A percentile compares a stretch with the other conserved stretches of the same genome.
Conservation (phyloP, 2,329 filamentous ascomycete species). For the Septoria linicola region DNA sequence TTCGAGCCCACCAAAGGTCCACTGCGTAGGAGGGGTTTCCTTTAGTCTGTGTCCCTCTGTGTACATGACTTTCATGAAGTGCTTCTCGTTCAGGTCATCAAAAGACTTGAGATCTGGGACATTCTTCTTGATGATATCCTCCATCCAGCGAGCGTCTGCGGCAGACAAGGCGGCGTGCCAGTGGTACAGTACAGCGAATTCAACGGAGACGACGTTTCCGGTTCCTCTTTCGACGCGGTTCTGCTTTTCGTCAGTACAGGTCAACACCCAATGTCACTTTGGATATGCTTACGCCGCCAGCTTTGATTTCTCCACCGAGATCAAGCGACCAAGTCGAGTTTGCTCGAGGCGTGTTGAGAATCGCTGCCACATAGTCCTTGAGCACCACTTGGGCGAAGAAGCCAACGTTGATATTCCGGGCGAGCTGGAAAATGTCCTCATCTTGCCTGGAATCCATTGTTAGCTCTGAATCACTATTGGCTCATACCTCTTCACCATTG, state of each 20-base stretch:
- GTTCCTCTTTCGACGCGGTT: constrained; percentile 44
- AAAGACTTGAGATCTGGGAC: constrained; percentile 44
- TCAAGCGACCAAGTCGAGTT: constrained; percentile 49
- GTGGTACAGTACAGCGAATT: constrained; percentile 50
- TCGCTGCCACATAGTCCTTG: constrained; percentile 50
- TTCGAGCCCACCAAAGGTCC: constrained; percentile 47
- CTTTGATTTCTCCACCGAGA: constrained; percentile 49
- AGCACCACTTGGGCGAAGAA: constrained; percentile 49
- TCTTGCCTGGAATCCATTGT: constrained; percentile 39
- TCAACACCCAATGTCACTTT: neutral
- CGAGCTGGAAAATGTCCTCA: constrained; percentile 50
- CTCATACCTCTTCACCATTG: neutral
- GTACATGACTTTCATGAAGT: constrained; percentile 45
- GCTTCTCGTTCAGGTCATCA: constrained; percentile 45
- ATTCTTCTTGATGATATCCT: constrained; percentile 38
- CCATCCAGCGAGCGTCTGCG: constrained; percentile 50
- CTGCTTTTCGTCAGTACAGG: neutral
- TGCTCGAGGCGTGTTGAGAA: constrained; percentile 47
- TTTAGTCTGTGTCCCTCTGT: constrained; percentile 41
- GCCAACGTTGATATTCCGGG: constrained; percentile 50
- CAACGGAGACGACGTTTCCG: constrained; percentile 49
- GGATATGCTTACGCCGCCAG: constrained; percentile 31
- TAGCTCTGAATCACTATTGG: neutral
- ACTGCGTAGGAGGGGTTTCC: constrained; percentile 34
- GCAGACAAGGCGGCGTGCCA: constrained; percentile 50